Conservation (phyloP, 2,329 filamentous ascomycete genomes). For the Didymellaceae sp. region DNA sequence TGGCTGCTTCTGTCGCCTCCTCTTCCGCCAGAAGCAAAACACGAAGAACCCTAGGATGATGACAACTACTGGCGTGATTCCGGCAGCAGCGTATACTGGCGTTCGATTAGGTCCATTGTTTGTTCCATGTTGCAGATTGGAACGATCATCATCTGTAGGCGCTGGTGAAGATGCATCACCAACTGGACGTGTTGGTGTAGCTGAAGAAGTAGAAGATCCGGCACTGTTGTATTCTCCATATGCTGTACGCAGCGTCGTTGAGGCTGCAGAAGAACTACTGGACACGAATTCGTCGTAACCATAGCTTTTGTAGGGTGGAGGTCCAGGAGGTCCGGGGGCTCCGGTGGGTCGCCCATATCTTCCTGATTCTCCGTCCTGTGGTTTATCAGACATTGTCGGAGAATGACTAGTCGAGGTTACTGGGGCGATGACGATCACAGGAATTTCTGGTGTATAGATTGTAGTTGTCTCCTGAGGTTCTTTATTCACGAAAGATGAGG, state of each 20-base stretch:
- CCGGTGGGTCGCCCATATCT: too few relatives aligned
- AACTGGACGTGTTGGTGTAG: constrained; percentile 1
- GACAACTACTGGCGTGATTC: constrained; percentile 31
- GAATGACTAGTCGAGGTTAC: neutral
- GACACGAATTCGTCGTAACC: neutral
- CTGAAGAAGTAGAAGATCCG: neutral
- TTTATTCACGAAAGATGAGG: constrained; percentile 1
- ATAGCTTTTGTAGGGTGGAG: neutral
- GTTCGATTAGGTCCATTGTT: constrained; percentile 16
- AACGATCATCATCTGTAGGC: constrained; percentile 1
- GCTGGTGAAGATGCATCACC: neutral
- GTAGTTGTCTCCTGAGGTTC: neutral
- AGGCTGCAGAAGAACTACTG: neutral
- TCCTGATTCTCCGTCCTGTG: neutral
- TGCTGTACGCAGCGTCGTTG: neutral
- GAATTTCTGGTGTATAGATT: neutral
- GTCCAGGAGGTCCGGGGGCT: neutral
- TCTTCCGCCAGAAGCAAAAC: constrained; percentile 41
- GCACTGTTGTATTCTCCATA: neutral
- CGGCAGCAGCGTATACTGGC: constrained; percentile 34
- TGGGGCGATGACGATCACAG: neutral
- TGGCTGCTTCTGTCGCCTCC: constrained; percentile 32
- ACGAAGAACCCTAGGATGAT: constrained; percentile 32
- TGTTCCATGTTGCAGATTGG: neutral
- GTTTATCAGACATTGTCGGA: neutral